Evolutionary conservation across 345 rosid genomes (phyloP), one percentile per base, ranked within the genome.

Genomic region (Eucalyptus globulus): DNA sequence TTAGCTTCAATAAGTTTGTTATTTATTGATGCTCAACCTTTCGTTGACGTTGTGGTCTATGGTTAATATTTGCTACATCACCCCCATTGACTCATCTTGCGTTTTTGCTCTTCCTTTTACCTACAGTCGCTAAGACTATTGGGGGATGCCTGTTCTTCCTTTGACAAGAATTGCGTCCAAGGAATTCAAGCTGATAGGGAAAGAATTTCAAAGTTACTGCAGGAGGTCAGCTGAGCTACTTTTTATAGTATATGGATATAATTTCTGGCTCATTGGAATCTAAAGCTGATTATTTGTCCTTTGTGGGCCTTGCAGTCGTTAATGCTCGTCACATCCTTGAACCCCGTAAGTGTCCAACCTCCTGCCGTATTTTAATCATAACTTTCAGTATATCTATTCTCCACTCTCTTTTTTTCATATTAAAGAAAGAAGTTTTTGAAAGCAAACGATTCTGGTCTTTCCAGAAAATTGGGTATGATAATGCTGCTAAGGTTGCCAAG

Each of bases 401-500:
- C 47, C 22, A 5, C 26, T 53, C 1, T 7, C 0, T 8, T 3
- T 34, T 72, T 69, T 72, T 21, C 43, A 19, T 72, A 37, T 11
- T 76, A 76, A 76, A 37, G 24, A 76, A 22, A 21, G 45, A 4
- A 76, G 47, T 40, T 76, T 76, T 14, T 76, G 24, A 40, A 76
- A 76, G 47, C 83, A 76, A 76, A 76, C 47, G 15, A 37, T 76
- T 26, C 47, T 56, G 16, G 92, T 31, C 92, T 80, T 89, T 91
- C 45, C 91, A 98, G 99, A 97, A 97, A 98, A 95, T 96, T 90
- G 99, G 99, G 24, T 97, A 96, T 89, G 99, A 97, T 93, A 96
- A 96, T 88, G 99, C 99, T 85, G 99, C 99, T 12, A 98, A 98
- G 80, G 98, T 97, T 94, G 99, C 99, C 88, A 98, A 98, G 96